A percentile compares a stretch with the other conserved stretches of the same genome.
These are phyloP conservation scores for Gaillardinia entomophila DNA, from an alignment of 805 yeast genomes.

Conservation along the genomic window DNA sequence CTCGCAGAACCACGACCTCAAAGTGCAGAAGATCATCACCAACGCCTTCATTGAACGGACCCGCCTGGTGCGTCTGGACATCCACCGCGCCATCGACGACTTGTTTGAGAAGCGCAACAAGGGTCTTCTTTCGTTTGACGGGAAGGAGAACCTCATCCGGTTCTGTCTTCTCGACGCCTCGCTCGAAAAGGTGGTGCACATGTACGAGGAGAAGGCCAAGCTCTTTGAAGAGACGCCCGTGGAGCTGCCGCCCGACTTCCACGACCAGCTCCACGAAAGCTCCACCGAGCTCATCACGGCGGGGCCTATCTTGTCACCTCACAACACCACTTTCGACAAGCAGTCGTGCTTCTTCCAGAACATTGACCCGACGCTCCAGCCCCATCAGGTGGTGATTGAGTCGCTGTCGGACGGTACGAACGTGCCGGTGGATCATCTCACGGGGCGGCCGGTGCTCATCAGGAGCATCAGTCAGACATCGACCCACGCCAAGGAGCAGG, in stretches of 20 bases:
- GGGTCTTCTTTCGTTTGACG: constrained; percentile 46
- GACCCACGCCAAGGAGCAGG: constrained; percentile 67
- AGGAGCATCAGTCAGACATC: constrained; percentile 62
- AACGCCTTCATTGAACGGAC: constrained; percentile 50
- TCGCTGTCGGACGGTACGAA: constrained; percentile 46
- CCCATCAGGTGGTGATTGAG: constrained; percentile 71
- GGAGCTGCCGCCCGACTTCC: neutral
- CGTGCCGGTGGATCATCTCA: constrained; percentile 57
- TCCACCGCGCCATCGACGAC: constrained; percentile 47
- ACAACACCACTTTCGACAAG: constrained; percentile 11
- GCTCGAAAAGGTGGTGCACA: constrained; percentile 45
- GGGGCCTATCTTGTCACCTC: constrained; percentile 49
- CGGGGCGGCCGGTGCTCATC: constrained; percentile 68
- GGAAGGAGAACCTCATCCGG: constrained; percentile 48
- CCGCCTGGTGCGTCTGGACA: constrained; percentile 41
- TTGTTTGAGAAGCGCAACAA: constrained; percentile 41
- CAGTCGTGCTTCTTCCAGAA: constrained; percentile 14
- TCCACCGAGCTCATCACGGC: constrained; percentile 47
- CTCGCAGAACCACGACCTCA: constrained; percentile 27
- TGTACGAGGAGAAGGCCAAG: constrained; percentile 40
- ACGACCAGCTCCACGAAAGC: constrained; percentile 39
- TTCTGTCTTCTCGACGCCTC: constrained; percentile 52
- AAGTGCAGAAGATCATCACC: constrained; percentile 40
- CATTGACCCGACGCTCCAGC: constrained; percentile 29
- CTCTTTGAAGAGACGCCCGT: neutral